Conservation (phyloP, 2,329 filamentous ascomycete genomes). For the Stemphylium beticola region DNA sequence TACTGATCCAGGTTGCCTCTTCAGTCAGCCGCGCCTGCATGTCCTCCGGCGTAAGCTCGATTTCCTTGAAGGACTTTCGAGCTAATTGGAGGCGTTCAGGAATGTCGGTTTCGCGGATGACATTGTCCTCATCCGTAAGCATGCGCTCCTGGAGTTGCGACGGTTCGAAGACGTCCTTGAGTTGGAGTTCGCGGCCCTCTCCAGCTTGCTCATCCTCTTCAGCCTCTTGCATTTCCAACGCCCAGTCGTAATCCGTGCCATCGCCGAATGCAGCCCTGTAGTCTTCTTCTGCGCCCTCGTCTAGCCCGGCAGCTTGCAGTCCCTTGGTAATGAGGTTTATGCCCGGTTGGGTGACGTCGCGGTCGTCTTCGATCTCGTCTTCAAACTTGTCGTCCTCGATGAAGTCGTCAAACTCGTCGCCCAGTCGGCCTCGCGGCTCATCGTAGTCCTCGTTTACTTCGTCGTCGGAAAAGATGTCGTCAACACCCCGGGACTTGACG, state of each 20-base stretch:
- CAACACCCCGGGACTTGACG: conserved; percentile 71
- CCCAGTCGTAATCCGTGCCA: conserved; percentile 95
- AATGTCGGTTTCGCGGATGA: conserved; percentile 85
- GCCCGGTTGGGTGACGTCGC: conserved; percentile 83
- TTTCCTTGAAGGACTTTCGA: conserved; percentile 83
- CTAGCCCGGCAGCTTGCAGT: conserved; percentile 81
- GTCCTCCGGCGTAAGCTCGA: conserved; percentile 81
- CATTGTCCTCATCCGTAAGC: conserved; percentile 92
- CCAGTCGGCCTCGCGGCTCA: conserved; percentile 43
- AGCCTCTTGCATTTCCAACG: conserved; percentile 84
- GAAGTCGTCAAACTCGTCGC: conserved; percentile 68
- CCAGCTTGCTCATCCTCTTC: conserved; percentile 77
- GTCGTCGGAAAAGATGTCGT: conserved; percentile 95
- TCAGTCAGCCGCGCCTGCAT: conserved; percentile 69
- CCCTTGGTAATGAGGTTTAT: conserved; percentile 72
- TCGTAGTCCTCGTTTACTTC: conserved; percentile 71
- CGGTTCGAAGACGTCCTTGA: conserved; percentile 98
- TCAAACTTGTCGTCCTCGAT: conserved; percentile 89
- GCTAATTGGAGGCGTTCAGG: conserved; percentile 95
- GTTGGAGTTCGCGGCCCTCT: conserved; percentile 83
- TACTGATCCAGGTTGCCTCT: conserved; percentile 90
- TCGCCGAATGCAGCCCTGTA: conserved; percentile 97
- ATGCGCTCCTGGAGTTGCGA: conserved; percentile 93
- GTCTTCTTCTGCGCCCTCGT: conserved; percentile 91
- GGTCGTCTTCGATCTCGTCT: conserved; percentile 83